Evolutionary conservation across 2,329 filamentous ascomycete genomes (phyloP).

Genomic region (Diaporthe humulicola): DNA sequence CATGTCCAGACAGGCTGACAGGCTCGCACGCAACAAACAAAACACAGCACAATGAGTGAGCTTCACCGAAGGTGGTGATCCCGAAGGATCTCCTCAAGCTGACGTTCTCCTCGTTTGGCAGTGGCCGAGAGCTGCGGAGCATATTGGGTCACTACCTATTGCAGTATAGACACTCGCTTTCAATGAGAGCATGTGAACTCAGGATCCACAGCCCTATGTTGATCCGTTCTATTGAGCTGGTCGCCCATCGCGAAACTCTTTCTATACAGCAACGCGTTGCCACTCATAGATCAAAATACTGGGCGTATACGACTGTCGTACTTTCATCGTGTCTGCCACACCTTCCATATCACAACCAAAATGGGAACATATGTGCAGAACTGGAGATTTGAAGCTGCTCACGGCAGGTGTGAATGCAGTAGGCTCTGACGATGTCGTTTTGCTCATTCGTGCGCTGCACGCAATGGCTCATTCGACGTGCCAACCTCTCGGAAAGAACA

Average conservation of each 20-base stretch:
- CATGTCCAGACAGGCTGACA: not conserved
- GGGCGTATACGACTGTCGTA: not conserved
- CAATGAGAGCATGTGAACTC: not conserved
- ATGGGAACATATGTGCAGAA: not conserved
- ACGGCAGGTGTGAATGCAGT: not conserved
- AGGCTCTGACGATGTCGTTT: not conserved
- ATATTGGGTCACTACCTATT: not conserved
- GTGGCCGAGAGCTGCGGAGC: not conserved
- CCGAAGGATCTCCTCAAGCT: constrained; percentile 25
- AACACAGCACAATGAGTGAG: too few species aligned
- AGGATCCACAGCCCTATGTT: not conserved
- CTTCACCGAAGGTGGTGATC: not conserved
- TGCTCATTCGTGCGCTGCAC: not conserved
- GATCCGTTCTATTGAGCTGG: too few species aligned
- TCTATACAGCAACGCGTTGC: not conserved
- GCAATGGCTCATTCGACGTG: not conserved
- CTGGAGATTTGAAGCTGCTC: not conserved
- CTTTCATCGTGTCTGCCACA: not conserved
- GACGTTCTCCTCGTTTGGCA: not conserved
- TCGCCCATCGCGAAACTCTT: not conserved
- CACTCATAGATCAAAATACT: not conserved
- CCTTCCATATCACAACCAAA: not conserved
- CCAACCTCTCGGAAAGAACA: not conserved
- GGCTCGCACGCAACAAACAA: not conserved
- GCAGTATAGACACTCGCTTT: too few species aligned